phyloP scores from a whole-genome alignment of 345 rosid species.

The Citrus trifoliata region DNA sequence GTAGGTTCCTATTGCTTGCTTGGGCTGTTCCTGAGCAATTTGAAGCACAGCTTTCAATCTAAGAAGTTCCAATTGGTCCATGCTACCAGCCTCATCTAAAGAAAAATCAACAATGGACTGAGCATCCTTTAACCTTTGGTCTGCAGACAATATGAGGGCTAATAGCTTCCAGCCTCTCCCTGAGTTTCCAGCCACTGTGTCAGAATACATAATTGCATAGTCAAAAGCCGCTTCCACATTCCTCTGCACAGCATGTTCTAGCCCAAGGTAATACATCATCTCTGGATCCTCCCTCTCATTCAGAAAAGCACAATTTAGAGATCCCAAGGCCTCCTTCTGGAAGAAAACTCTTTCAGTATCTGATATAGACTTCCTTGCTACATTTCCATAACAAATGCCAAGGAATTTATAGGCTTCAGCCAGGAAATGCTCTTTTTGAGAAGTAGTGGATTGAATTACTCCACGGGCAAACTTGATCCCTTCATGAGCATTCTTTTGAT shows the following conservation, averaged over 20 bases:
- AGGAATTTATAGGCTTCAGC: conserved; percentile 71
- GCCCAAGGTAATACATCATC: conserved; percentile 50
- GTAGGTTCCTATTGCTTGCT: conserved; percentile 85
- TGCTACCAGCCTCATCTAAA: conserved; percentile 67
- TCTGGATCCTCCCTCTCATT: conserved; percentile 52
- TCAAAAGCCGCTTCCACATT: conserved; percentile 71
- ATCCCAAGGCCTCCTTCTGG: conserved; percentile 58
- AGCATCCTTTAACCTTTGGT: conserved; percentile 71
- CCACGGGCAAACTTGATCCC: conserved; percentile 63
- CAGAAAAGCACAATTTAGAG: conserved; percentile 55
- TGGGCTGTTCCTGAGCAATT: conserved; percentile 77
- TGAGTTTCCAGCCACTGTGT: conserved; percentile 48
- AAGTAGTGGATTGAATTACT: conserved; percentile 38
- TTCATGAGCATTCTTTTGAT: conserved; percentile 52
- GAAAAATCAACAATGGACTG: conserved; percentile 65
- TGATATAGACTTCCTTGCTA: conserved; percentile 65
- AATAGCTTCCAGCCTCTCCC: conserved; percentile 77
- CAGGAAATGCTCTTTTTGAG: conserved; percentile 43
- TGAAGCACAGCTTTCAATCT: conserved; percentile 79
- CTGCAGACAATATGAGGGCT: conserved; percentile 67
- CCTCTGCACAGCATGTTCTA: conserved; percentile 86
- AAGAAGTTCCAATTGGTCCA: conserved; percentile 70
- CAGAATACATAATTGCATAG: conserved; percentile 55
- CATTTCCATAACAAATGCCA: conserved; percentile 78
- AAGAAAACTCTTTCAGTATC: conserved; percentile 65